Evolutionary conservation across 1,284 basidiomycete genomes (phyloP), one percentile per base, ranked within the genome.

Genomic region (Cutaneotrichosporon dermatis): DNA sequence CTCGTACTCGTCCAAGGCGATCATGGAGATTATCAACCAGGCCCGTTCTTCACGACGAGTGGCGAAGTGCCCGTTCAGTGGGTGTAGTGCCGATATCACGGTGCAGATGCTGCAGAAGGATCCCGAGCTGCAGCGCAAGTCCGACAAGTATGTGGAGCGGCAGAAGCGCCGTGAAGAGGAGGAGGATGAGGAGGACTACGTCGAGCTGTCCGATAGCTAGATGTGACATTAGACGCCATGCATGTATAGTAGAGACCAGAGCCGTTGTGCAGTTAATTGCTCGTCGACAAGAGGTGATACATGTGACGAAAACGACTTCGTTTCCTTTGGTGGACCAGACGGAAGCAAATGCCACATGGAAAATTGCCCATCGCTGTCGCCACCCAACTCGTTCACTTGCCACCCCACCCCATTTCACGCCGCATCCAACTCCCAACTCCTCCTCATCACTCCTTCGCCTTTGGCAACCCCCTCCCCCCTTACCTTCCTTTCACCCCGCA

Each of bases 1-100:
- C 54, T 61, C 64, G 37, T 73, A 67, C 59, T 69, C 67, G 33
- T 60, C 57, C 41, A 55, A 49, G 4, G 62, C 65, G 0, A 62
- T 70, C 44, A 52, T 62, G 37, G 46, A 60, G 10, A 48, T 66
- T 16, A 63, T 72, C 49, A 43, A 48, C 16, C 36, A 51, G 8
- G 35, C 48, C 3, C 39, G 42, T 6, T 34, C 8, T 12, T 3
- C 10, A 6, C 39, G 16, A 16, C 50, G 50, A 10, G 15, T n/a
- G 4, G 40, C 52, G 6, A 43, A 36, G 11, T 53, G 57, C 34
- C 51, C 52, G 8, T 40, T 41, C 15, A 36, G 44, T n/a, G 57
- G 57, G 34, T 58, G 52, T 33, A 34, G 12, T 33, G 41, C 42
- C 16, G 15, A 34, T 6, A 34, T 53, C 33, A 58, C 57, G n/a